Conservation (phyloP, 148 eudicot genomes). For the Nepenthes gracilis region DNA sequence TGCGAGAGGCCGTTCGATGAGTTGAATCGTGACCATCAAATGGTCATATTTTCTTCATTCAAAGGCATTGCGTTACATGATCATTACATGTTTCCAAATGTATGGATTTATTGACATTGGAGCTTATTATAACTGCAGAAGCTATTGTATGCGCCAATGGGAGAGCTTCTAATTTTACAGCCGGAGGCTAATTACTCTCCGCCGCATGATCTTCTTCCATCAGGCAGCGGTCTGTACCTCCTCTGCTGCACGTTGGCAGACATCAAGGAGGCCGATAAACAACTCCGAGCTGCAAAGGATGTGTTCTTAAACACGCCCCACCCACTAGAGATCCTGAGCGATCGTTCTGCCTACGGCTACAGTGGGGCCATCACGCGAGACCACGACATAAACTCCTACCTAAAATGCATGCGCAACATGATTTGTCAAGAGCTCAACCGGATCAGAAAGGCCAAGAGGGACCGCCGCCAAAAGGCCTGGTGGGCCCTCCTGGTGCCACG, state of each 20-base stretch:
- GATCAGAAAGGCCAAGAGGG: slow-evolving; percentile 44
- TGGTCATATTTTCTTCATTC: no score
- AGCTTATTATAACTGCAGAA: slow-evolving; percentile 30
- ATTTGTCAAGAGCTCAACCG: slow-evolving; percentile 61
- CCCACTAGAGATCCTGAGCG: slow-evolving; percentile 88
- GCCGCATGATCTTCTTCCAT: slow-evolving; percentile 70
- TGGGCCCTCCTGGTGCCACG: slow-evolving; percentile 56
- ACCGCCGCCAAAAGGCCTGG: slow-evolving; percentile 45
- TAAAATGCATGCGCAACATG: slow-evolving; percentile 47
- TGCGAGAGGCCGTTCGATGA: no score
- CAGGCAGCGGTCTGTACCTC: slow-evolving; percentile 73
- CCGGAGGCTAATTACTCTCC: slow-evolving; percentile 84
- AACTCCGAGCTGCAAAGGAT: slow-evolving; percentile 48
- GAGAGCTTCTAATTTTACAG: slow-evolving; percentile 81
- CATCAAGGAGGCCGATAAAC: slow-evolving; percentile 40
- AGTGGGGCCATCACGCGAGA: slow-evolving; percentile 74
- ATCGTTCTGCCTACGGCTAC: slow-evolving; percentile 77
- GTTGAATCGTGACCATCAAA: no score
- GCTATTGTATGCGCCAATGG: slow-evolving; percentile 83
- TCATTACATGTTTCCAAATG: background rate
- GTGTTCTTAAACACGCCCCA: slow-evolving; percentile 78
- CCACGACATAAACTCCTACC: slow-evolving; percentile 79
- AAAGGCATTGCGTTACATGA: no score
- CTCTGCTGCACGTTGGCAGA: slow-evolving; percentile 33
- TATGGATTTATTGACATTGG: background rate